phyloP scores from a whole-genome alignment of 352 stramenopile species.

The Phytopythium sindhum region DNA sequence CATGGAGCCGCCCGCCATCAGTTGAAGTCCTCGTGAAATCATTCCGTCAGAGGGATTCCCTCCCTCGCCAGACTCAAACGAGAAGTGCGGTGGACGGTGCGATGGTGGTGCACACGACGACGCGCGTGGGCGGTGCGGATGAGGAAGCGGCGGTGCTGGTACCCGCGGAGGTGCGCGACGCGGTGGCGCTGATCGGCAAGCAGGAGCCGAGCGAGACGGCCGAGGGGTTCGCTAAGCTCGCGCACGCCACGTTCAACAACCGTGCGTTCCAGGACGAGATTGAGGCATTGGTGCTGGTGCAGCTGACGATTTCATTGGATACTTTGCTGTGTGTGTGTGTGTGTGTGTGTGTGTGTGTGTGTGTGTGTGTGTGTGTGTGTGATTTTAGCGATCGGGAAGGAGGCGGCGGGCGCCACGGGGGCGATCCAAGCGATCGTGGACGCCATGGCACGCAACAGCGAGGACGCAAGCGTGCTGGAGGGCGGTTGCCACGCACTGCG shows the following conservation, averaged over 20 bases:
- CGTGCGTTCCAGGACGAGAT: slow-evolving; percentile 23
- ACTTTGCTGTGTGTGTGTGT: background rate
- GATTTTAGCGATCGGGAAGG: slow-evolving; percentile 53
- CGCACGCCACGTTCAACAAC: slow-evolving; percentile 77
- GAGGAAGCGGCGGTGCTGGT: slow-evolving; percentile 32
- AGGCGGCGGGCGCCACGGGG: slow-evolving; percentile 48
- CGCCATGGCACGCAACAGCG: slow-evolving; percentile 62
- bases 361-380: background rate
- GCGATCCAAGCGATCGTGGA: slow-evolving; percentile 57
- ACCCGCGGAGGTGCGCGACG: slow-evolving; percentile 50
- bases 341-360: background rate
- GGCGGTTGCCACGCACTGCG: slow-evolving; percentile 73
- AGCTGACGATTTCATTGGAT: background rate
- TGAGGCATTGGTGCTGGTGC: background rate
- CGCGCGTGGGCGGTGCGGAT: slow-evolving; percentile 42
- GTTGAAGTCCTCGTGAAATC: background rate
- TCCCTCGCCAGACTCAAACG: background rate
- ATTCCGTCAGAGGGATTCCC: background rate
- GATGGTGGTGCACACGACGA: slow-evolving; percentile 45
- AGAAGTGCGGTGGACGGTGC: slow-evolving; percentile 7
- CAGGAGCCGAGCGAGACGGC: slow-evolving; percentile 46
- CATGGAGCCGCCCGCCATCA: background rate
- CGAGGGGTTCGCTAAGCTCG: slow-evolving; percentile 70
- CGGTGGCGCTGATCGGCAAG: slow-evolving; percentile 51
- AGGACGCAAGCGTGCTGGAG: slow-evolving; percentile 60